These are phyloP conservation scores for Sugiyamaella novakii DNA, from an alignment of 1,139 yeast genomes.

Conservation along the genomic window DNA sequence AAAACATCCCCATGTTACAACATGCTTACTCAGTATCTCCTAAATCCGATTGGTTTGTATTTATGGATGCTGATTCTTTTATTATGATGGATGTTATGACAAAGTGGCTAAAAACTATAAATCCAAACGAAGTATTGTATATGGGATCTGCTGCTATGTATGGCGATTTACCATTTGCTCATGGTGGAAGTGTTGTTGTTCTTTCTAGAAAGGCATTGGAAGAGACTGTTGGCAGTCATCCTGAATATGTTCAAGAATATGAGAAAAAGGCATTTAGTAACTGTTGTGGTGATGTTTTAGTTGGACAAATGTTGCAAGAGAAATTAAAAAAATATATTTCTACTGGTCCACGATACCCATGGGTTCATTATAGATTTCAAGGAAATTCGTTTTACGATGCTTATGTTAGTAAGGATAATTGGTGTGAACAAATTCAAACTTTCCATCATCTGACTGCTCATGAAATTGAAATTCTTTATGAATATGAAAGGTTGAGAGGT, in stretches of 20 bases:
- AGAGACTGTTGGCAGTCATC: slow-evolving; percentile 33
- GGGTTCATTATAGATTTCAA: slow-evolving; percentile 37
- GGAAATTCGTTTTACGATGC: slow-evolving; percentile 38
- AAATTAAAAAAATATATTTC: slow-evolving; percentile 29
- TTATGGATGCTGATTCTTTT: slow-evolving; percentile 45
- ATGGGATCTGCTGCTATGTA: slow-evolving; percentile 38
- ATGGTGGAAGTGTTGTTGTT: slow-evolving; percentile 46
- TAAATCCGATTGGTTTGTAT: slow-evolving; percentile 42
- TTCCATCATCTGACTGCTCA: slow-evolving; percentile 42
- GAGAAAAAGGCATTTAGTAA: slow-evolving; percentile 33
- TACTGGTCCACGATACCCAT: slow-evolving; percentile 28
- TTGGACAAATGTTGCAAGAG: slow-evolving; percentile 36
- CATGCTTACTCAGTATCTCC: slow-evolving; percentile 42
- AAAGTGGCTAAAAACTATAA: slow-evolving; percentile 31
- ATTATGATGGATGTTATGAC: slow-evolving; percentile 38
- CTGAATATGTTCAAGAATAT: slow-evolving; percentile 33
- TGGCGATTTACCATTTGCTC: slow-evolving; percentile 38
- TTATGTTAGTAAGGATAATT: slow-evolving; percentile 27
- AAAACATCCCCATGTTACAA: slow-evolving; percentile 44
- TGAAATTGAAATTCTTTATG: slow-evolving; percentile 43
- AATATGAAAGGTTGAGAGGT: slow-evolving; percentile 40
- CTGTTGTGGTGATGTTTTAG: slow-evolving; percentile 44
- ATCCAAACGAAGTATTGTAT: slow-evolving; percentile 36
- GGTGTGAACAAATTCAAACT: slow-evolving; percentile 43
- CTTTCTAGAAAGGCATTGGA: slow-evolving; percentile 40